Base-by-base conservation (phyloP, 1,284 basidiomycete species). In the Cryptococcus depauperatus region DNA sequence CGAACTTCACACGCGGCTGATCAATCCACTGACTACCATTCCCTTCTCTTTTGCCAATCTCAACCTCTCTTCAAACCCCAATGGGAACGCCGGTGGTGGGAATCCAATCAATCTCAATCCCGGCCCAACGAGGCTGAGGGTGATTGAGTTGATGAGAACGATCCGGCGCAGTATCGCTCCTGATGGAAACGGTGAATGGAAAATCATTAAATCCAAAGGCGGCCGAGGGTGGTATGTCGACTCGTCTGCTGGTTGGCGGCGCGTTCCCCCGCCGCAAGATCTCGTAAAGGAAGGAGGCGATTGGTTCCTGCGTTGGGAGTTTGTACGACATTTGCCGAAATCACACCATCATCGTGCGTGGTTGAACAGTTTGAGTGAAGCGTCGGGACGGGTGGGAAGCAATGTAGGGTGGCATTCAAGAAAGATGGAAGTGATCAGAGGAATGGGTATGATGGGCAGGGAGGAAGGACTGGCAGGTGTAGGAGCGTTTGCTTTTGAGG, bases 191-290 rank as follows among this genome's bases (percentile, higher is more conserved):
- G 72, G 81, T 1, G 70, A 71, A 30, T 98, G 93, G 93, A 79
- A 84, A 48, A 84, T 88, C 48, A 77, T 97, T 30, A 77, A 80
- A 55, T 91, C 87, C 59, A 92, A 95, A 62, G 93, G 93, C 3
- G 83, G 90, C 0, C 74, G 93, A 34, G 92, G 90, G 2, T 98
- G 93, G 91, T 95, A 92, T 59, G 88, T 93, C 45, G 87, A 95
- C 65, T 79, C 81, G 0, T 84, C 85, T 13, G 83, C 82, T 41
- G 86, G 84, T 2, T 93, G 90, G 83, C 43, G 35, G n/a, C 27
- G 21, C 3, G 30, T 33, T 4, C 23, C 29, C 11, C 42, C 33
- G 18, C 35, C 35, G 13, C 35, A 19, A 13, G 13, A n/a, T 18
- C 22, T 21, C 23, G 38, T n/a, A n/a, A n/a, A 5, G 38, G 23